Base-by-base conservation (phyloP, 306 rosid genomes). In the Dicorynia guianensis region DNA sequence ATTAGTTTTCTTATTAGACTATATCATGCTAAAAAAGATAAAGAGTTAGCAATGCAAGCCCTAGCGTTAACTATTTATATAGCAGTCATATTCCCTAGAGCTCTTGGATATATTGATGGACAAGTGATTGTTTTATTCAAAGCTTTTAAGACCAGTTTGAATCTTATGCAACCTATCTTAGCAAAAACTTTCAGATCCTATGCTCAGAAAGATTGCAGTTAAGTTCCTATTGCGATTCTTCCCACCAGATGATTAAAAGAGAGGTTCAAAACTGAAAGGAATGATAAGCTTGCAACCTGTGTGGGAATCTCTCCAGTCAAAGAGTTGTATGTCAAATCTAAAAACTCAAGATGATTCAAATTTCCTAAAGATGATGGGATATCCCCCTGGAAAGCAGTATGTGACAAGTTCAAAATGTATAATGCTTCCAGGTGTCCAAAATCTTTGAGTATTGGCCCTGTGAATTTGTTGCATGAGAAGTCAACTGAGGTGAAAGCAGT, bases 311-410 rank as follows among this genome's bases (percentile, higher is more conserved):
- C n/a, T 5, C 77, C 82, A 0, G 5, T 59, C 56, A 83, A 30
- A 6, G 11, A 7, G 80, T 80, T 84, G 10, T 18, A 64, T 5
- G 81, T 78, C 14, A 83, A 44, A 62, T 79, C 86, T 1, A 83
- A 43, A 5, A 84, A 79, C 76, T 72, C 87, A 0, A 83, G 67
- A 20, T 19, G 11, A 0, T 0, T 12, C 54, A 80, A 10, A 5
- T 71, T 43, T 33, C 82, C 81, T 0, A 83, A 1, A 11, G 84
- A 75, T 5, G 79, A 30, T 48, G 87, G 74, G 43, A 83, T 83
- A 33, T 50, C 30, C 1, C 83, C 79, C 1, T 18, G 17, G 0
- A 84, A n/a, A 54, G 71, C 48, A 39, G 48, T 77, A 9, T 60
- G 58, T 20, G 76, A 77, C 55, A 77, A 20, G 40, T 77, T 77